These are phyloP conservation scores for Tubosaeta sp. DNA, from an alignment of 768 basidiomycete species.

Conservation along the genomic window DNA sequence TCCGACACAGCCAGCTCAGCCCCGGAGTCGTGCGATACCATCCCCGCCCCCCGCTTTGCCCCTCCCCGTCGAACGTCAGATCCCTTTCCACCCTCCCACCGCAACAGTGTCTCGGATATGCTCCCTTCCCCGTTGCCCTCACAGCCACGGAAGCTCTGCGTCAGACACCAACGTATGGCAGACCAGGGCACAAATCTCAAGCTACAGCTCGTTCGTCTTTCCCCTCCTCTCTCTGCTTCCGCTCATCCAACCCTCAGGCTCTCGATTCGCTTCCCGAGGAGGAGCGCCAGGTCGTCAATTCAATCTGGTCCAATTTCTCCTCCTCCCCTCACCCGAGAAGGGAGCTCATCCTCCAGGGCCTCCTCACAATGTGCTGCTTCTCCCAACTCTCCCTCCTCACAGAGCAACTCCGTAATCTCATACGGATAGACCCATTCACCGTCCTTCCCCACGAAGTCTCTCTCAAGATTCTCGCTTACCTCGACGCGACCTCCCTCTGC, in stretches of 20 bases:
- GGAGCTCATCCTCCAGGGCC: constrained; percentile 91
- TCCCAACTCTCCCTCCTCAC: constrained; percentile 95
- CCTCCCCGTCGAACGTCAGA: neutral
- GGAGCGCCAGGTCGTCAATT: constrained; percentile 84
- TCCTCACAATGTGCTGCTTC: constrained; percentile 99
- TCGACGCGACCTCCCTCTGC: constrained; percentile 91
- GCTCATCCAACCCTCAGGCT: constrained; percentile 48
- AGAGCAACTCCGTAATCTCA: constrained; percentile 86
- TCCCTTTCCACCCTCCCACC: neutral
- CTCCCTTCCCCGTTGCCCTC: constrained; percentile 27
- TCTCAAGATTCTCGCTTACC: constrained; percentile 80
- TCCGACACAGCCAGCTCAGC: constrained; percentile 9
- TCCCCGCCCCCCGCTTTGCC: constrained; percentile 60
- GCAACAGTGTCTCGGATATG: neutral
- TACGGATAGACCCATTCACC: constrained; percentile 91
- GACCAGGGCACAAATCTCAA: constrained; percentile 91
- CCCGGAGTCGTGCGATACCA: constrained; percentile 58
- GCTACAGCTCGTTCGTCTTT: constrained; percentile 69
- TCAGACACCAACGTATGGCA: constrained; percentile 93
- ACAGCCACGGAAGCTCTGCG: constrained; percentile 77
- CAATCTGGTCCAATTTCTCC: constrained; percentile 96
- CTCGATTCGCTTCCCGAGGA: constrained; percentile 82
- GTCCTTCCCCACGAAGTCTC: constrained; percentile 88
- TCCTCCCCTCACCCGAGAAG: constrained; percentile 88
- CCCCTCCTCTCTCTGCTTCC: neutral